A percentile compares a stretch with the other conserved stretches of the same genome.
phyloP scores from a whole-genome alignment of 225 moss, liverwort and hornwort genomes.

The Bryoerythrophyllum caledonicum region DNA sequence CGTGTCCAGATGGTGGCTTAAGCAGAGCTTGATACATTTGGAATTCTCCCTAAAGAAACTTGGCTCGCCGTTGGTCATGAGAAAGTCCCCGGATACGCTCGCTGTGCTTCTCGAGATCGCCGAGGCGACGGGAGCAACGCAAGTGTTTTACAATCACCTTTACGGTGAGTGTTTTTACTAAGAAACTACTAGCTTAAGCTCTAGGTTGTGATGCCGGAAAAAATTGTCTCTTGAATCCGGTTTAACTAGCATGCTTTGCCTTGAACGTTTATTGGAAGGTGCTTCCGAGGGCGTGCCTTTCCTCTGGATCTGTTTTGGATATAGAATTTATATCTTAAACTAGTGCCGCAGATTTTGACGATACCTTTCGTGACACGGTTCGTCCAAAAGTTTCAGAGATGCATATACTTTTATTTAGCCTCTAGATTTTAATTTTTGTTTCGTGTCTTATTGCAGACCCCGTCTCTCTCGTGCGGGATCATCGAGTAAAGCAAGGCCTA shows the following conservation, averaged over 20 bases:
- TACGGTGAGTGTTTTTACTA: constrained; percentile 69
- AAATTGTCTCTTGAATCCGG: background rate
- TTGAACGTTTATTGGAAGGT: background rate
- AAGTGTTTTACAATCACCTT: constrained; percentile 95
- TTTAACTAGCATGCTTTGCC: background rate
- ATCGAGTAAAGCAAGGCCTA: constrained; percentile 94
- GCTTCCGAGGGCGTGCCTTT: background rate
- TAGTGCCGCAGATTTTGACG: background rate
- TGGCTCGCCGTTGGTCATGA: constrained; percentile 83
- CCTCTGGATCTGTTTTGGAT: background rate
- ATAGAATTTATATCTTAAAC: background rate
- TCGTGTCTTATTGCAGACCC: constrained; percentile 63
- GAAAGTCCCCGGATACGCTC: constrained; percentile 69
- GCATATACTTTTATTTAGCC: background rate
- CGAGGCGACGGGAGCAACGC: constrained; percentile 76
- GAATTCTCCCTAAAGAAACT: constrained; percentile 75
- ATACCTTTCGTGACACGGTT: background rate
- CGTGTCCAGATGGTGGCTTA: constrained; percentile 98
- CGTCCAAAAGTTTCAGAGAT: background rate
- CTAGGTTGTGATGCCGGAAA: background rate
- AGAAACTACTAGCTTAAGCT: background rate
- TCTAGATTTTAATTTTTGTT: background rate
- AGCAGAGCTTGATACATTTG: constrained; percentile 83
- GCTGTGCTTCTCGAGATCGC: constrained; percentile 77
- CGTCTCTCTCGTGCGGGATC: constrained; percentile 96